Percentiles rank a stretch among this genome's conserved stretches.
Conservation (phyloP, 495 filamentous ascomycete genomes). For the Tuber brumale region DNA sequence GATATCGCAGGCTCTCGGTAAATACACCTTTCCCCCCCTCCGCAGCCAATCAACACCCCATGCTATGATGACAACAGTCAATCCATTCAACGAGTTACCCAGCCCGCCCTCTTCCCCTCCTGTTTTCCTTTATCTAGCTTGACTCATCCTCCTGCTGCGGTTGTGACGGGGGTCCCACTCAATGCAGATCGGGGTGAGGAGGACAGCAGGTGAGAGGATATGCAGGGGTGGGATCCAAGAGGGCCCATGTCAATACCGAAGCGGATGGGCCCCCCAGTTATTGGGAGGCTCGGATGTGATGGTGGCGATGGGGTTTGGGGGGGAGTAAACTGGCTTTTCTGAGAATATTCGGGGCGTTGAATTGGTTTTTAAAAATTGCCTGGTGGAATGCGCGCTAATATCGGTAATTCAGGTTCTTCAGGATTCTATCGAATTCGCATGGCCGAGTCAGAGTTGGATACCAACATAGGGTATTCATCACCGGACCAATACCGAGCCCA, state of each 20-base stretch:
- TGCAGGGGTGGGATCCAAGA: neutral
- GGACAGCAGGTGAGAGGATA: neutral
- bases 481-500: too few species aligned
- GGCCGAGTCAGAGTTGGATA: too few species aligned
- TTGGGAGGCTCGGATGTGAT: neutral
- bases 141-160: neutral
- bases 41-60: neutral
- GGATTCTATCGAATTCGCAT: neutral
- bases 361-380: neutral
- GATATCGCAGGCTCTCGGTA: neutral
- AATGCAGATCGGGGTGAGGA: neutral
- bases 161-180: neutral
- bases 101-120: neutral
- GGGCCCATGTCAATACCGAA: neutral
- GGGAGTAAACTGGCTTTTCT: slow-evolving; percentile 4
- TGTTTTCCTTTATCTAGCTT: neutral
- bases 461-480: too few species aligned
- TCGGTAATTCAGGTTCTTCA: neutral
- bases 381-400: neutral
- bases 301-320: slow-evolving; percentile 1
- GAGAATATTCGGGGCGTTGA: neutral
- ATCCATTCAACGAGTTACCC: slow-evolving; percentile 4
- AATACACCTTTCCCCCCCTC: neutral
- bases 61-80: slow-evolving; percentile 3
- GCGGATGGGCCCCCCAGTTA: neutral